Conservation (phyloP, 345 rosid genomes). For the Aquilaria malaccensis region DNA sequence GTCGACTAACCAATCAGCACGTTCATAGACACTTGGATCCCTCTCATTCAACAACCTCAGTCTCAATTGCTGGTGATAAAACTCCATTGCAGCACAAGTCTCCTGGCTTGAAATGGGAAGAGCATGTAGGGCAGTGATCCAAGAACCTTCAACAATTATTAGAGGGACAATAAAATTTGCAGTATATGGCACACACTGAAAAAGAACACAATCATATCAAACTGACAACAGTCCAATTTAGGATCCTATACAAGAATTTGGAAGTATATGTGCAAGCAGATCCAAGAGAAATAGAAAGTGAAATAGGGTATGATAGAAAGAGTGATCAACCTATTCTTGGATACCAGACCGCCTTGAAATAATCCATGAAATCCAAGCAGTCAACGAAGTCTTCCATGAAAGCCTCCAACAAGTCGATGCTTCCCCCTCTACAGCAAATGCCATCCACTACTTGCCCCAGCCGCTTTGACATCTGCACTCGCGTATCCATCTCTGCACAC, state of each 20-base stretch:
- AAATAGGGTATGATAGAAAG: background rate
- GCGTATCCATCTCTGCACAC: slow-evolving; percentile 54
- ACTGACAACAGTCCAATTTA: too few species aligned
- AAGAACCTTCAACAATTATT: slow-evolving; percentile 38
- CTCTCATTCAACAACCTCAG: slow-evolving; percentile 72
- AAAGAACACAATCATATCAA: too few species aligned
- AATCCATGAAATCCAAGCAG: slow-evolving; percentile 58
- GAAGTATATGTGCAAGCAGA: too few species aligned
- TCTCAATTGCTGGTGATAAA: slow-evolving; percentile 79
- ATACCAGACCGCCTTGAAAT: slow-evolving; percentile 80
- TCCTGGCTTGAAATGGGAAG: slow-evolving; percentile 86
- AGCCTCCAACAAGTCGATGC: slow-evolving; percentile 36
- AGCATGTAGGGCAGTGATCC: slow-evolving; percentile 50
- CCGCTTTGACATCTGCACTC: slow-evolving; percentile 47
- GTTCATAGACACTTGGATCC: slow-evolving; percentile 54
- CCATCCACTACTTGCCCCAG: slow-evolving; percentile 60
- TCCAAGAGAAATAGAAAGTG: background rate
- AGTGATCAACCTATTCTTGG: slow-evolving; percentile 60
- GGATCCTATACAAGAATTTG: too few species aligned
- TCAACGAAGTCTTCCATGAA: slow-evolving; percentile 62
- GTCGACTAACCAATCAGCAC: slow-evolving; percentile 92
- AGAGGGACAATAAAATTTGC: background rate
- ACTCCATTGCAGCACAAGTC: slow-evolving; percentile 83
- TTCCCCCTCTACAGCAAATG: slow-evolving; percentile 57
- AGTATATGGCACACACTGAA: too few species aligned